phyloP scores from a whole-genome alignment of 2,329 filamentous ascomycete species.

The Nigrospora sphaerica region DNA sequence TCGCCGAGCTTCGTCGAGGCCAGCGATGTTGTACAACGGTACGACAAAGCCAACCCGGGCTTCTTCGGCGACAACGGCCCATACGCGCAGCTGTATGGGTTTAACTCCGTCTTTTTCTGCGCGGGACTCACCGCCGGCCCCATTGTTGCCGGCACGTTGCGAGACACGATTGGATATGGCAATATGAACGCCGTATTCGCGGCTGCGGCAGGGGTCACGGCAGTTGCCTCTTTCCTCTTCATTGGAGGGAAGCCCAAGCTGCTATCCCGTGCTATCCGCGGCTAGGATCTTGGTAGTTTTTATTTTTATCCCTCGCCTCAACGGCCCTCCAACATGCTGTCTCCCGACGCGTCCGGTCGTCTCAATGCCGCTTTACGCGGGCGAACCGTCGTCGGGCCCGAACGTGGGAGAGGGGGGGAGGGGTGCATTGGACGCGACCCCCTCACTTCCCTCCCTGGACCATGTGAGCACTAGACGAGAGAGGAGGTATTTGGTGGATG shows the following conservation, averaged over 20 bases:
- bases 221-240: conserved; percentile 33
- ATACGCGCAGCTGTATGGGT: conserved; percentile 58
- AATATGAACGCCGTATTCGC: conserved; percentile 49
- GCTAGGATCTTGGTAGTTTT: neutral
- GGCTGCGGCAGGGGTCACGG: conserved; percentile 33
- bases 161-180: conserved; percentile 45
- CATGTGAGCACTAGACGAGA: too few relatives aligned
- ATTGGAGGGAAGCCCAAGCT: conserved; percentile 33
- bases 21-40: conserved; percentile 45
- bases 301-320: too few relatives aligned
- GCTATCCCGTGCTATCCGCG: neutral
- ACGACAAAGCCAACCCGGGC: conserved; percentile 45
- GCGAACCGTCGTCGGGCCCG: too few relatives aligned
- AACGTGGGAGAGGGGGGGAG: too few relatives aligned
- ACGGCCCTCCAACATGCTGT: too few relatives aligned
- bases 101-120: conserved; percentile 58
- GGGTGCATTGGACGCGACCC: too few relatives aligned
- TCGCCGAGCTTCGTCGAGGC: conserved; percentile 50
- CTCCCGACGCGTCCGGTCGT: too few relatives aligned
- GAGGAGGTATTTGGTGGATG: too few relatives aligned
- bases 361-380: too few relatives aligned
- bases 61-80: conserved; percentile 50
- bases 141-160: conserved; percentile 43
- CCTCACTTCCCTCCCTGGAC: too few relatives aligned
- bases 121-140: conserved; percentile 54